A percentile compares a stretch with the other conserved stretches of the same genome.
Evolutionary conservation across 345 rosid genomes (phyloP).

Genomic region (Raphanus sativus): DNA sequence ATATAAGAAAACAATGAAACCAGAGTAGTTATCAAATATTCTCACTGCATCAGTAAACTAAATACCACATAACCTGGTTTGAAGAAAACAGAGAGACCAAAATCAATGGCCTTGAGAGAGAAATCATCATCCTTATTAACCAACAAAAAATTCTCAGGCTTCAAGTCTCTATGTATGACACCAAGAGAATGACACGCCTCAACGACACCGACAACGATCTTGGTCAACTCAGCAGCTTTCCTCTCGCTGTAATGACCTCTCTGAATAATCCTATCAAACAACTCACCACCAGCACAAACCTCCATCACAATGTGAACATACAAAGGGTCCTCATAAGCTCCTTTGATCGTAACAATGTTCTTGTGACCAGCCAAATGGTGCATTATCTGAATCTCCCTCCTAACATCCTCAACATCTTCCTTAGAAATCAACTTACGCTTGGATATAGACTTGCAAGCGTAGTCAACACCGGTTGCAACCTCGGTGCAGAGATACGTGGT

Average conservation of each 20-base stretch:
- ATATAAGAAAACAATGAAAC: too few relatives aligned
- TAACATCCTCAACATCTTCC: slow-evolving; percentile 94
- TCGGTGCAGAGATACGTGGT: slow-evolving; percentile 85
- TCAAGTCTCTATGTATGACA: slow-evolving; percentile 97
- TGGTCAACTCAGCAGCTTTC: slow-evolving; percentile 93
- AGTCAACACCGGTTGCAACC: slow-evolving; percentile 56
- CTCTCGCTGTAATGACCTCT: slow-evolving; percentile 97
- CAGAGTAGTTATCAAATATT: too few relatives aligned
- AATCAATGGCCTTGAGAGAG: slow-evolving; percentile 97
- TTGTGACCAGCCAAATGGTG: slow-evolving; percentile 98
- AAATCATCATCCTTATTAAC: slow-evolving; percentile 98
- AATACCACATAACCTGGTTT: slow-evolving; percentile 67
- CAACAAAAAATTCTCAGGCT: slow-evolving; percentile 98
- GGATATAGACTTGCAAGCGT: slow-evolving; percentile 93
- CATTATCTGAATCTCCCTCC: slow-evolving; percentile 99
- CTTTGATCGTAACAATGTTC: slow-evolving; percentile 90
- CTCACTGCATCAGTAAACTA: too few relatives aligned
- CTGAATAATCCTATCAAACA: slow-evolving; percentile 95
- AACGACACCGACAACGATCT: slow-evolving; percentile 94
- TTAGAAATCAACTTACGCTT: slow-evolving; percentile 90
- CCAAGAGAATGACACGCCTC: slow-evolving; percentile 96
- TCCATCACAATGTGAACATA: slow-evolving; percentile 96
- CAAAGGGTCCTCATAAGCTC: slow-evolving; percentile 88
- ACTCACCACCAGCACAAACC: slow-evolving; percentile 91
- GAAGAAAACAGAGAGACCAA: slow-evolving; percentile 98